phyloP scores from a whole-genome alignment of 148 eudicot species.

The Drosera capensis region DNA sequence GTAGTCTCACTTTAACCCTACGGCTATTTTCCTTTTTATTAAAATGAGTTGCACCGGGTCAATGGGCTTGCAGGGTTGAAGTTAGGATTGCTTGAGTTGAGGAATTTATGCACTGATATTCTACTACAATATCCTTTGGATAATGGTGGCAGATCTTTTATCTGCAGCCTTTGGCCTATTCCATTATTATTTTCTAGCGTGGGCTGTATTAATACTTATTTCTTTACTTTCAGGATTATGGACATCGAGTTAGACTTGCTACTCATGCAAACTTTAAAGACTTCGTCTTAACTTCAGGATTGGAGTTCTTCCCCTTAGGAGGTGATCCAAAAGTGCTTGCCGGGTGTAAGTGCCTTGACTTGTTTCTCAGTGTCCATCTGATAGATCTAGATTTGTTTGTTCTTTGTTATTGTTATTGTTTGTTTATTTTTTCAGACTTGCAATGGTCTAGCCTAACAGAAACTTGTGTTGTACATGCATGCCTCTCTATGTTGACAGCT shows the following conservation, averaged over 20 bases:
- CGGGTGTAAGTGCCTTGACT: constrained; percentile 50
- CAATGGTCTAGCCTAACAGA: no score
- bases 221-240: constrained; percentile 60
- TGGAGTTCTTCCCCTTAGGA: constrained; percentile 94
- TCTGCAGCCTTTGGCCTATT: no score
- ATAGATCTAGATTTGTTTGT: not conserved
- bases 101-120: no score
- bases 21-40: no score
- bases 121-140: no score
- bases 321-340: constrained; percentile 98
- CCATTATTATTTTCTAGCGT: no score
- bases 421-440: not conserved
- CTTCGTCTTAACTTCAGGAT: constrained; percentile 76
- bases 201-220: constrained; percentile 3
- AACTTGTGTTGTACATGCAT: no score
- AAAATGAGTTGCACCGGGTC: no score
- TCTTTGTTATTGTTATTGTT: not conserved
- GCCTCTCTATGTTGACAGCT: no score
- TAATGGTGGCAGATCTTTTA: not conserved
- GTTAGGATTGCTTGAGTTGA: no score
- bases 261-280: constrained; percentile 93
- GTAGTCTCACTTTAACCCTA: no score
- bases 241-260: constrained; percentile 93
- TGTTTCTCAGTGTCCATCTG: constrained; percentile 1
- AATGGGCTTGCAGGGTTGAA: no score